These are phyloP conservation scores for Fonsecaea pedrosoi DNA, from an alignment of 2,329 filamentous ascomycete species.

Conservation along the genomic window DNA sequence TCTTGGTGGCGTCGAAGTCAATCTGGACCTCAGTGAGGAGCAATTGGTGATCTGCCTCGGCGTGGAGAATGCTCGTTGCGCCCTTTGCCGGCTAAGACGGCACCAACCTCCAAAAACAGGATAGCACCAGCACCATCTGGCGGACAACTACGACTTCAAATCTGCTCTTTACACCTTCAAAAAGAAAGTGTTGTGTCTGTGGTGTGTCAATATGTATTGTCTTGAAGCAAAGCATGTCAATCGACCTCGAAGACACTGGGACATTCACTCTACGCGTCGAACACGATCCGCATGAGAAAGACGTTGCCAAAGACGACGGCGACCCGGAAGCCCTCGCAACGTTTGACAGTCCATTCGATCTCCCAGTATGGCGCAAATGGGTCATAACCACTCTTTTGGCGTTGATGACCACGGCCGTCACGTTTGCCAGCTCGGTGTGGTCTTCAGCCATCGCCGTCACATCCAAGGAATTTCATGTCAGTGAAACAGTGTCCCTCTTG, in stretches of 20 bases:
- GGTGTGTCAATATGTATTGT: constrained; percentile 13
- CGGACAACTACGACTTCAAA: constrained; percentile 3
- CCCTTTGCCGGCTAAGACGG: constrained; percentile 14
- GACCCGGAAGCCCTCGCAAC: constrained; percentile 5
- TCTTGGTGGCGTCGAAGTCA: background rate
- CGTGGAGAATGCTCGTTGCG: constrained; percentile 3
- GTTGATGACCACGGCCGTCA: constrained; percentile 52
- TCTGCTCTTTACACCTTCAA: background rate
- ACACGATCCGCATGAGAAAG: constrained; percentile 14
- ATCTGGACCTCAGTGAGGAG: background rate
- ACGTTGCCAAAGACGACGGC: constrained; percentile 4
- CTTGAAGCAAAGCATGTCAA: constrained; percentile 15
- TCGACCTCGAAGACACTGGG: constrained; percentile 10
- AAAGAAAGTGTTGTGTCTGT: background rate
- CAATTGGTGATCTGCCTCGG: constrained; percentile 12
- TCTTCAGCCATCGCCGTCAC: constrained; percentile 24
- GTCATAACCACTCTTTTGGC: constrained; percentile 47
- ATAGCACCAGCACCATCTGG: constrained; percentile 8
- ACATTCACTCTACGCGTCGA: constrained; percentile 9
- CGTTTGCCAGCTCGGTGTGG: constrained; percentile 50
- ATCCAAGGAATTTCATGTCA: constrained; percentile 41
- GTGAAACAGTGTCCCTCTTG: constrained; percentile 52
- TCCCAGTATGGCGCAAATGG: constrained; percentile 47
- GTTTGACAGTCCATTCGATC: constrained; percentile 26
- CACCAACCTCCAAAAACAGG: constrained; percentile 11